phyloP scores from a whole-genome alignment of 345 rosid genomes.

The Eutrema heterophyllum region DNA sequence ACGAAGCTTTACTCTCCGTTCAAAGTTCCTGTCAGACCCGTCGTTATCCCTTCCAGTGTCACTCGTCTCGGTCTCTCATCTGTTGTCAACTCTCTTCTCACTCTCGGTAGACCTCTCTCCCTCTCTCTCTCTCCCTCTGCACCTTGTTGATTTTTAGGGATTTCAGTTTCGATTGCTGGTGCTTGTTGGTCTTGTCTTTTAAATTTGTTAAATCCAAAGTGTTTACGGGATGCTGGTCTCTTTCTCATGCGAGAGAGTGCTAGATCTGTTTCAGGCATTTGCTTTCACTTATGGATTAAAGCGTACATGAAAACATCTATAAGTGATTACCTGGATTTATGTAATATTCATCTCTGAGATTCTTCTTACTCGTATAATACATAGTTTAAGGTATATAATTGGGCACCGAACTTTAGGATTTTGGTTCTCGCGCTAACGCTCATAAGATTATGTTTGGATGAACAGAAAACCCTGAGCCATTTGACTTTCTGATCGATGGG shows the following conservation, averaged over 20 bases:
- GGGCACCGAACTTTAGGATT: not conserved
- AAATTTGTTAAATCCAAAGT: not conserved
- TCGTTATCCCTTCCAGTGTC: slow-evolving; percentile 76
- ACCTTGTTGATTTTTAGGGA: not conserved
- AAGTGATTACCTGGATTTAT: not conserved
- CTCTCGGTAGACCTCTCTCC: slow-evolving; percentile 32
- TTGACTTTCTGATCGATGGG: slow-evolving; percentile 88
- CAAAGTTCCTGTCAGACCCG: slow-evolving; percentile 50
- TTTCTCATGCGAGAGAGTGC: not conserved
- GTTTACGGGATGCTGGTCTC: too few relatives aligned
- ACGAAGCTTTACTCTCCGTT: slow-evolving; percentile 67
- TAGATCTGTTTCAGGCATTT: not conserved
- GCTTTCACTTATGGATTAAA: not conserved
- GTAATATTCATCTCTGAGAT: not conserved
- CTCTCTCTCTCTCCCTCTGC: not conserved
- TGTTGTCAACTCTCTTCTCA: slow-evolving; percentile 60
- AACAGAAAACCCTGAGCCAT: slow-evolving; percentile 68
- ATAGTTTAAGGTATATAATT: not conserved
- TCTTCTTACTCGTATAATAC: not conserved
- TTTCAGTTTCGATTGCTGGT: not conserved
- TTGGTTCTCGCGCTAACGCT: not conserved
- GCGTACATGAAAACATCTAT: not conserved
- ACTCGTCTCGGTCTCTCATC: slow-evolving; percentile 87
- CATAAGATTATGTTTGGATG: slow-evolving; percentile 3
- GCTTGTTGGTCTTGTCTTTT: not conserved